Base-by-base conservation (phyloP, 331 rosid genomes). In the Rhamnella rubrinervis region DNA sequence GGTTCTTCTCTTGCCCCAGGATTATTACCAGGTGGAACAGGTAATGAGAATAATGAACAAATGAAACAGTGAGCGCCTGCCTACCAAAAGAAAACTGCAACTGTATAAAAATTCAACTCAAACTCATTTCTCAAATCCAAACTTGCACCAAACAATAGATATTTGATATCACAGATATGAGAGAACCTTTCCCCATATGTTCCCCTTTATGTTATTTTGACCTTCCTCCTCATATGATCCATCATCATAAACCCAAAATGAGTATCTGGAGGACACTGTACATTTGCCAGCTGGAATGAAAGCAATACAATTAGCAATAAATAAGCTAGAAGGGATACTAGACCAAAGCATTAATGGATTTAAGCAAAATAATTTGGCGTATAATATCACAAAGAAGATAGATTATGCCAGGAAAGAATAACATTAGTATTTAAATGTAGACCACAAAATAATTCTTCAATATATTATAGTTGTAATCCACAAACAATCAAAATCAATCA, bases 151-250 rank as follows among this genome's bases (percentile, higher is more conserved):
- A 71, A 82, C 41, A 81, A 74, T 23, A 68, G 61, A 69, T 55
- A 73, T 31, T 66, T 75, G 59, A 37, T 59, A 74, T 70, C 78
- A 81, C 69, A 47, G 95, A 76, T 75, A 80, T 81, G 96, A 91
- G 73, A 88, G 93, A 87, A 89, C 97, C 97, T 92, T 92, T 89
- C 92, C 97, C 97, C 97, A 92, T 79, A 92, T 89, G 74, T 92
- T 89, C 38, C 97, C 97, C 53, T 82, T 89, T 19, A 92, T 92
- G 84, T 92, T 92, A 76, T 92, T 92, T 74, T 92, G 97, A 65
- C 97, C 97, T 88, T 92, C 97, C 82, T 92, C 97, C 86, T 92
- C 97, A 38, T 92, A 92, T 40, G 96, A 82, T 26, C 97, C 97
- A 78, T 92, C 97, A n/a, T 92, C 97, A 76, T 92, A 92, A 77